phyloP scores from a whole-genome alignment of 805 yeast genomes.

The Saturnispora silvae region DNA sequence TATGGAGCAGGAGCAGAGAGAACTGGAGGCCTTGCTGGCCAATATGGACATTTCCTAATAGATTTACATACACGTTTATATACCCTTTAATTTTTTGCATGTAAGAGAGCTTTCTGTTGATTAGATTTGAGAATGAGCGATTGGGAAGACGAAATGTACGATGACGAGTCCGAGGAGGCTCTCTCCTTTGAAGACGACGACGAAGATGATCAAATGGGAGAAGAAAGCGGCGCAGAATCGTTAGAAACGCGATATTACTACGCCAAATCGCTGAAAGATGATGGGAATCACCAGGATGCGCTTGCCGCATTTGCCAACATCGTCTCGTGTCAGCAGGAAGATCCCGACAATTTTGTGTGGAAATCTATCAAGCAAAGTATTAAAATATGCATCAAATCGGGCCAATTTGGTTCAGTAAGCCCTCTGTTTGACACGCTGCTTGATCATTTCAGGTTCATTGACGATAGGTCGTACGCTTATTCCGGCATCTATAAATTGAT shows the following conservation, averaged over 20 bases:
- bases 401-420: constrained; percentile 12
- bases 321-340: constrained; percentile 11
- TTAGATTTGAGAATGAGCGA: constrained; percentile 27
- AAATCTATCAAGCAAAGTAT: constrained; percentile 26
- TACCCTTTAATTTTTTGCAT: not conserved
- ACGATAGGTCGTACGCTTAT: constrained; percentile 18
- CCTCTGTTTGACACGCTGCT: constrained; percentile 16
- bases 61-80: too few relatives aligned
- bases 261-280: constrained; percentile 18
- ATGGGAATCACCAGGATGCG: constrained; percentile 14
- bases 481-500: constrained; percentile 24
- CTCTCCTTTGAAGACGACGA: constrained; percentile 24
- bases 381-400: constrained; percentile 19
- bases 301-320: constrained; percentile 16
- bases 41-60: not conserved
- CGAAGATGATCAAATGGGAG: constrained; percentile 8
- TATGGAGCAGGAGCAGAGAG: constrained; percentile 17
- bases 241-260: constrained; percentile 23
- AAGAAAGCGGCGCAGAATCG: constrained; percentile 7
- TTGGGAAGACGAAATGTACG: constrained; percentile 30
- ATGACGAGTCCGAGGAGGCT: constrained; percentile 27
- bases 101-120: too few relatives aligned
- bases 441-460: constrained; percentile 12
- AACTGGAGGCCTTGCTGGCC: constrained; percentile 21
- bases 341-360: constrained; percentile 19